Conservation (phyloP, 495 filamentous ascomycete species). For the Talaromyces borbonicus region DNA sequence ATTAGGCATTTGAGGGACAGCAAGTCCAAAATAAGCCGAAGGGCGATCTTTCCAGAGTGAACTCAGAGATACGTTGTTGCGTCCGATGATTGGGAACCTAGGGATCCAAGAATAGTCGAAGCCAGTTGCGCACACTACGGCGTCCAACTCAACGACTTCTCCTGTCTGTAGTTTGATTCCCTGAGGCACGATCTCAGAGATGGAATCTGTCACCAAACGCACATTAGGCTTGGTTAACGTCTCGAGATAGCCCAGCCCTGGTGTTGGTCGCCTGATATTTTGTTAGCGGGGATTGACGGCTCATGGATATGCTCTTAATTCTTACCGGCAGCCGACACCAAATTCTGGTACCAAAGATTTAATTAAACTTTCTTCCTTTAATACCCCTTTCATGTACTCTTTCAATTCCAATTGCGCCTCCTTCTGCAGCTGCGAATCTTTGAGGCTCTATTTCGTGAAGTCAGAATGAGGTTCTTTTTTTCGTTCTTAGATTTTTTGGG, state of each 20-base stretch:
- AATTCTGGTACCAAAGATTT: conserved; percentile 36
- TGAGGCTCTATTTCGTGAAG: background rate
- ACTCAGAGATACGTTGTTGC: conserved; percentile 32
- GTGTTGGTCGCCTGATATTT: conserved; percentile 9
- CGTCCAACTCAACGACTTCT: conserved; percentile 26
- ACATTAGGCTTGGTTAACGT: conserved; percentile 39
- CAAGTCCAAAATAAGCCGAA: conserved; percentile 48
- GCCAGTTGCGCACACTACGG: conserved; percentile 44
- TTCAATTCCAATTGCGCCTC: background rate
- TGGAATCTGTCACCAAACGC: conserved; percentile 27
- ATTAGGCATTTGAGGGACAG: conserved; percentile 54
- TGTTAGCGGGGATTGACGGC: background rate
- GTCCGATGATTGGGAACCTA: conserved; percentile 40
- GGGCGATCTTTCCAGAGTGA: conserved; percentile 40
- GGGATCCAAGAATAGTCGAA: conserved; percentile 42
- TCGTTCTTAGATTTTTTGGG: background rate
- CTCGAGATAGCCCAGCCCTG: conserved; percentile 39
- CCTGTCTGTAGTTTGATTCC: conserved; percentile 44
- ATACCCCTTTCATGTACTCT: conserved; percentile 13
- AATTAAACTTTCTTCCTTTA: conserved; percentile 26
- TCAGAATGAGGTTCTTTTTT: background rate
- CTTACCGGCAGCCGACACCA: conserved; percentile 33
- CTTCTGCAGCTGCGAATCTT: background rate
- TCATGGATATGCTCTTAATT: background rate
- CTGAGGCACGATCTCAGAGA: conserved; percentile 29